Evolutionary conservation across 306 rosid genomes (phyloP), one percentile per base, ranked within the genome.

Genomic region (Citrullus mucosospermus): DNA sequence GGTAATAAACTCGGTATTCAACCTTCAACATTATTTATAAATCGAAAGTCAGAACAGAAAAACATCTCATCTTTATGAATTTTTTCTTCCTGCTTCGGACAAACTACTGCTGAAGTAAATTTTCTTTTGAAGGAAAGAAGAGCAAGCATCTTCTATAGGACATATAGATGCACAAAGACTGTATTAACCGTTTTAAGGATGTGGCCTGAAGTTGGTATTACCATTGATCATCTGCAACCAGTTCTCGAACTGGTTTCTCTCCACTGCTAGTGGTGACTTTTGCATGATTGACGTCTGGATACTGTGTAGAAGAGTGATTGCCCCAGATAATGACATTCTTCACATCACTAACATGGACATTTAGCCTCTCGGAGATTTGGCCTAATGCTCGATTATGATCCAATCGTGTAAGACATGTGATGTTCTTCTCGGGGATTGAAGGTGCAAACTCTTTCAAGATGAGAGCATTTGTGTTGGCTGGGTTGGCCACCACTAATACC

Each of bases 401-500:
- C n/a, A 92, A 88, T 71, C 97, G 38, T 15, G 99, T 95, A 39
- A 92, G 93, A 38, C 97, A 95, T 2, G 96, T 92, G 71, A 95
- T 86, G 54, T 95, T 95, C 57, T 92, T 88, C 80, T 87, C 90
- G 0, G 96, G 89, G 67, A 95, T 92, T 69, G 95, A 89, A 80
- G 92, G 96, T 59, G 96, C 96, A 76, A 78, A 92, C 73, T 95
- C 97, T 84, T 91, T 95, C 87, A 95, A 69, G 78, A 95, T 84
- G 48, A 92, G 89, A 73, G 96, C 96, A 81, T 92, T 95, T 36
- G 97, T 95, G 88, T 95, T 92, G 68, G 97, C 97, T 12, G 99
- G 99, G 85, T 95, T 90, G 11, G 99, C 99, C 76, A 95, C 90
- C 79, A 95, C 99, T 81, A 95, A 67, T 67, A 95, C 97, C 98